phyloP scores from a whole-genome alignment of 2,329 filamentous ascomycete species.

The Venturia oleaginea region DNA sequence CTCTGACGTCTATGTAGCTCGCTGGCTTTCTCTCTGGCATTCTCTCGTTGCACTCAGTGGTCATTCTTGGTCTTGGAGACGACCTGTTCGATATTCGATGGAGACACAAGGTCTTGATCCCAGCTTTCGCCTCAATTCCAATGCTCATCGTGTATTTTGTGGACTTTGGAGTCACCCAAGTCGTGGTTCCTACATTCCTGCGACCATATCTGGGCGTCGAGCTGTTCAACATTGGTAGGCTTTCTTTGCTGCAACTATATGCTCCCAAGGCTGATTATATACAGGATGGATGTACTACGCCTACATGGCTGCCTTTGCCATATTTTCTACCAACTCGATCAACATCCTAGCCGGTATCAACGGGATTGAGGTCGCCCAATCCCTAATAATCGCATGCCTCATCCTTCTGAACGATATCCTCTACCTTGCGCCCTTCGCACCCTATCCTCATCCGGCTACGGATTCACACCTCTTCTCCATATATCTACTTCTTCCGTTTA shows the following conservation, averaged over 20 bases:
- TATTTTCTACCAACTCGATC: constrained; percentile 98
- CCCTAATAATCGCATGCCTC: constrained; percentile 76
- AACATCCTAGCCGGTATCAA: constrained; percentile 99
- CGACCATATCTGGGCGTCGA: constrained; percentile 69
- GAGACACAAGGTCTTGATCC: constrained; percentile 98
- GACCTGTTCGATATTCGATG: constrained; percentile 97
- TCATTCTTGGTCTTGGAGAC: constrained; percentile 86
- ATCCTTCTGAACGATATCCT: constrained; percentile 79
- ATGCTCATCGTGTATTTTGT: constrained; percentile 97
- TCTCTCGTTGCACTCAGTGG: constrained; percentile 82
- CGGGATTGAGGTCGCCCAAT: constrained; percentile 93
- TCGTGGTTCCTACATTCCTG: constrained; percentile 81
- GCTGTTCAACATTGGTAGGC: constrained; percentile 63
- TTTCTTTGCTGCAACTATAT: constrained; percentile 3
- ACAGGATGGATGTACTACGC: constrained; percentile 63
- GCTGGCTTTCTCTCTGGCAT: constrained; percentile 92
- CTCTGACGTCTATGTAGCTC: constrained; percentile 45
- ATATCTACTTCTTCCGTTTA: constrained; percentile 87
- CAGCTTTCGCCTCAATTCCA: constrained; percentile 84
- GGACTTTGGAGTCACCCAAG: constrained; percentile 92
- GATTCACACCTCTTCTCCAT: constrained; percentile 95
- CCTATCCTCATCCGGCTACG: constrained; percentile 84
- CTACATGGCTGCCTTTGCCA: constrained; percentile 94
- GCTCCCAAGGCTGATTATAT: constrained; percentile 17
- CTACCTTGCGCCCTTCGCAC: constrained; percentile 64